Conservation (phyloP, 805 yeast species). For the Yarrowia sp. region DNA sequence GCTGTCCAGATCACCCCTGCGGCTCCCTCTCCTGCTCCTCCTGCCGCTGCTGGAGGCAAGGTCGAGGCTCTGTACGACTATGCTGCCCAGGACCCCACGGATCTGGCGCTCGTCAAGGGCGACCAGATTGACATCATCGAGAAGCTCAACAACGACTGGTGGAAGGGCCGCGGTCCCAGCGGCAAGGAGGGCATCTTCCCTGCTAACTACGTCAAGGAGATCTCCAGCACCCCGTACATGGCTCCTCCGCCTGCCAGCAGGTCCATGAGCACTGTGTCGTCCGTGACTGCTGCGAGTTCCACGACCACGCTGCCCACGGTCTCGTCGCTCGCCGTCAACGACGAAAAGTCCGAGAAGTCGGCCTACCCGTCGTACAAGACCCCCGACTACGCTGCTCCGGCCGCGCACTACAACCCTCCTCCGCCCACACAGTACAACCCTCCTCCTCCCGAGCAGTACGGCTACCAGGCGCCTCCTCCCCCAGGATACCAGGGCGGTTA, state of each 20-base stretch:
- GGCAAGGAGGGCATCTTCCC: constrained; percentile 84
- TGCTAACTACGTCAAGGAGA: constrained; percentile 66
- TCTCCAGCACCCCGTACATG: not conserved
- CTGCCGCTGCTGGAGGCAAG: constrained; percentile 26
- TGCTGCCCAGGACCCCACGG: constrained; percentile 71
- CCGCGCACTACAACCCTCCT: constrained; percentile 28
- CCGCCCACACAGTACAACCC: constrained; percentile 29
- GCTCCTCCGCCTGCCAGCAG: constrained; percentile 31
- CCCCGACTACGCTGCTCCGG: constrained; percentile 27
- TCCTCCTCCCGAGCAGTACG: constrained; percentile 32
- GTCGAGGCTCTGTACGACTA: constrained; percentile 74
- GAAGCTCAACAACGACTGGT: constrained; percentile 83
- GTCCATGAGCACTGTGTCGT: constrained; percentile 10
- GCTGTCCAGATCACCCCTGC: constrained; percentile 34
- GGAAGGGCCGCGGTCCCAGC: constrained; percentile 63
- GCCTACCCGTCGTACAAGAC: constrained; percentile 22
- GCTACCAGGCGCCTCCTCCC: constrained; percentile 19
- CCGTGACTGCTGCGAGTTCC: not conserved
- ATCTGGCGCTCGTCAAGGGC: constrained; percentile 61
- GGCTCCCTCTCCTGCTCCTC: constrained; percentile 30
- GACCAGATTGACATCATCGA: constrained; percentile 69
- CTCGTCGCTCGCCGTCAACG: not conserved
- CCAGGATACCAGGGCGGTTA: constrained; percentile 29
- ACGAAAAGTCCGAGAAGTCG: constrained; percentile 11
- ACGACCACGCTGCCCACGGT: not conserved